phyloP scores from a whole-genome alignment of 305 asterid species.

The Ilex paraguariensis region DNA sequence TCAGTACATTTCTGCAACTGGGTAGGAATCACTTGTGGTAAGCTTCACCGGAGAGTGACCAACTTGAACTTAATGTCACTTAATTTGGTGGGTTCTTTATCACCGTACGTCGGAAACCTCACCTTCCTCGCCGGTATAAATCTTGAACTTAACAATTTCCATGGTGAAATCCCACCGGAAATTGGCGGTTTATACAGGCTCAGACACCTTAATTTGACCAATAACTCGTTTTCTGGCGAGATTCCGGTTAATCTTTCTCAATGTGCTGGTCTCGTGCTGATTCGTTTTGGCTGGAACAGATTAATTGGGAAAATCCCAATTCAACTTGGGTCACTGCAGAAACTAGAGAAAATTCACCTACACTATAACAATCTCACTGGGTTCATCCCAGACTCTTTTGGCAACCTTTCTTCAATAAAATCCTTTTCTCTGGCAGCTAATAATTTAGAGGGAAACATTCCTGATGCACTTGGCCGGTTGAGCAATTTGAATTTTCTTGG shows the following conservation, averaged over 20 bases:
- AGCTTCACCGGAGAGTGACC: slow-evolving; percentile 19
- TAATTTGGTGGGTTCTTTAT: slow-evolving; percentile 20
- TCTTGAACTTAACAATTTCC: slow-evolving; percentile 27
- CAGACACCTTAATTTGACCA: slow-evolving; percentile 26
- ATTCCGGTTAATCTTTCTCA: slow-evolving; percentile 24
- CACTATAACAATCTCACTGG: slow-evolving; percentile 28
- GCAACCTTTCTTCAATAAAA: slow-evolving; percentile 29
- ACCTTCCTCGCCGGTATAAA: slow-evolving; percentile 25
- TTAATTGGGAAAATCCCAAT: slow-evolving; percentile 29
- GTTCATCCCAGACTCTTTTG: slow-evolving; percentile 18
- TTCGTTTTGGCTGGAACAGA: slow-evolving; percentile 25
- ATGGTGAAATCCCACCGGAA: slow-evolving; percentile 28
- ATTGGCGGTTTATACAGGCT: slow-evolving; percentile 25
- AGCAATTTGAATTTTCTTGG: slow-evolving; percentile 22
- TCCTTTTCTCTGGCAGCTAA: slow-evolving; percentile 26
- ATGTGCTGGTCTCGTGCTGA: slow-evolving; percentile 25
- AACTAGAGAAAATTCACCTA: slow-evolving; percentile 24
- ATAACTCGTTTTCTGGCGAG: slow-evolving; percentile 36
- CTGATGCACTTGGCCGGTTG: slow-evolving; percentile 19
- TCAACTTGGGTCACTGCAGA: slow-evolving; percentile 24
- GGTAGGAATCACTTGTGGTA: slow-evolving; percentile 27
- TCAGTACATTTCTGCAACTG: slow-evolving; percentile 30
- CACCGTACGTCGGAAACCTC: slow-evolving; percentile 25
- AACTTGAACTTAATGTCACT: slow-evolving; percentile 21
- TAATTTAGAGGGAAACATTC: slow-evolving; percentile 21